These are phyloP conservation scores for Trypanosoma avium DNA, from an alignment of 208 protist species.

Conservation along the genomic window DNA sequence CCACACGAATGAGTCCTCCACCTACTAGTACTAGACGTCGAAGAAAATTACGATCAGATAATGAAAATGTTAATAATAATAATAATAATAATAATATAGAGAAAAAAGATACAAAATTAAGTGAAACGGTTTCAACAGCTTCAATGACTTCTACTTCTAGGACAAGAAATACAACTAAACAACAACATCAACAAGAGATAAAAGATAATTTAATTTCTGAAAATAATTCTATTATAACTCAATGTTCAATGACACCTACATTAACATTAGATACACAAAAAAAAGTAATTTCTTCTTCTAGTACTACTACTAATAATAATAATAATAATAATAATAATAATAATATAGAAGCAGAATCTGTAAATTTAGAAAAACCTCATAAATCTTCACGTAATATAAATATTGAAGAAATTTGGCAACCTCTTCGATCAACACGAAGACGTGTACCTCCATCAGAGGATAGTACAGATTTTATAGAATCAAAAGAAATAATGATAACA, in stretches of 20 bases:
- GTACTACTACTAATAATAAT: not conserved
- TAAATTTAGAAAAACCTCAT: constrained; percentile 10
- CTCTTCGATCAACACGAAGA: constrained; percentile 44
- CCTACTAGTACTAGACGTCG: constrained; percentile 7
- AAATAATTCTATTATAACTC: not conserved
- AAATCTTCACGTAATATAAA: constrained; percentile 20
- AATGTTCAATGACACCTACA: not conserved
- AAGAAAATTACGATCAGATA: not conserved
- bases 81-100: not conserved
- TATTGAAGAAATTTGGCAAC: constrained; percentile 59
- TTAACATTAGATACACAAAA: not conserved
- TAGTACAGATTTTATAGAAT: constrained; percentile 17
- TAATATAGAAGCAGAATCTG: not conserved
- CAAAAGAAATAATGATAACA: not conserved
- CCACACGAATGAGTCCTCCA: constrained; percentile 22
- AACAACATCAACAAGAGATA: not conserved
- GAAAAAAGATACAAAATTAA: not conserved
- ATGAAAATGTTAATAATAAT: not conserved
- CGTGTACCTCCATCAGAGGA: constrained; percentile 23
- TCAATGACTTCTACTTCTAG: not conserved
- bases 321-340: not conserved
- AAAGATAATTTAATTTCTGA: not conserved
- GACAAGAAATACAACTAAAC: too few relatives aligned
- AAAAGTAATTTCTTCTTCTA: not conserved
- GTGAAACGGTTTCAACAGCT: not conserved